A percentile compares a stretch with the other conserved stretches of the same genome.
Evolutionary conservation across 441 rosid genomes (phyloP).

Genomic region (Breynia disticha): DNA sequence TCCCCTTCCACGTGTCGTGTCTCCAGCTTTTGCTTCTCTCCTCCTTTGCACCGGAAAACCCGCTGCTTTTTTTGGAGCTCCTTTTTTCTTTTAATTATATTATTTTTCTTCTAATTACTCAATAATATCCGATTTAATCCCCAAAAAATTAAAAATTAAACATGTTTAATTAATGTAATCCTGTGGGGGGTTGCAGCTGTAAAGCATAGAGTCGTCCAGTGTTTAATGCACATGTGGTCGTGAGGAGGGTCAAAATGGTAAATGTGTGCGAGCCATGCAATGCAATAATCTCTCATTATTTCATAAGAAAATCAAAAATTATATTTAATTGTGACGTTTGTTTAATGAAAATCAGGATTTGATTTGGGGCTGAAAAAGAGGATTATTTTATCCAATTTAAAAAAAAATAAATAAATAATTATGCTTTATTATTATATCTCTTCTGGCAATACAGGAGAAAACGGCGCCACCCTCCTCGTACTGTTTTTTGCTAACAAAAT

Average conservation of each 20-base stretch:
- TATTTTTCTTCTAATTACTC: too few relatives aligned
- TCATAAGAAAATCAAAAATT: too few relatives aligned
- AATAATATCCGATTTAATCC: too few relatives aligned
- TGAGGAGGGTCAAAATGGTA: neutral
- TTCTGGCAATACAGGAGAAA: slow-evolving; percentile 38
- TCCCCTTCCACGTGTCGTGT: slow-evolving; percentile 26
- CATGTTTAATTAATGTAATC: neutral
- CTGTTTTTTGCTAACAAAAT: neutral
- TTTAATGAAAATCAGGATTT: too few relatives aligned
- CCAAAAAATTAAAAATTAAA: neutral
- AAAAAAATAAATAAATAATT: slow-evolving; percentile 14
- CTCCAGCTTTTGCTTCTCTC: slow-evolving; percentile 9
- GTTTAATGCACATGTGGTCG: slow-evolving; percentile 3
- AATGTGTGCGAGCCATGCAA: neutral
- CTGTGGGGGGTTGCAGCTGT: slow-evolving; percentile 13
- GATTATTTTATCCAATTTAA: slow-evolving; percentile 18
- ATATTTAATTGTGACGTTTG: too few relatives aligned
- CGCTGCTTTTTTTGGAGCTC: slow-evolving; percentile 15
- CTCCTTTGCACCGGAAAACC: slow-evolving; percentile 25
- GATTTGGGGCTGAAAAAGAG: slow-evolving; percentile 35
- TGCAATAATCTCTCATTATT: neutral
- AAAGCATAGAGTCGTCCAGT: slow-evolving; percentile 18
- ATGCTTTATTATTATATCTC: slow-evolving; percentile 13
- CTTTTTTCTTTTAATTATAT: neutral
- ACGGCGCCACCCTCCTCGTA: slow-evolving; percentile 50